Conservation (phyloP, 2,329 filamentous ascomycete species). For the Ophiostoma sp. region DNA sequence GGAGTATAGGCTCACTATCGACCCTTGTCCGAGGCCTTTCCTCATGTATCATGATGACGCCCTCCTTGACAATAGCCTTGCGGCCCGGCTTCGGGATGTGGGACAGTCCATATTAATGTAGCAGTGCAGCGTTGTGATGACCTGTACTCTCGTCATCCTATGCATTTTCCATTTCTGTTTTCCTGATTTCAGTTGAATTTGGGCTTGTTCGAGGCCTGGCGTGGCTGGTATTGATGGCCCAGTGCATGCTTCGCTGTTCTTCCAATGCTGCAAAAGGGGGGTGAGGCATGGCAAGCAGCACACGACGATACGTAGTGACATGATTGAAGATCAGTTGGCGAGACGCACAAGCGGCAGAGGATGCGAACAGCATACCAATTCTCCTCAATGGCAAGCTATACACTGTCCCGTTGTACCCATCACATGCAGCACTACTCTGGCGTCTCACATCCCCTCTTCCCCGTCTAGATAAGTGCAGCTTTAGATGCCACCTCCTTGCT, state of each 20-base stretch:
- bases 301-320: no score
- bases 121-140: not conserved
- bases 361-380: not conserved
- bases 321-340: not conserved
- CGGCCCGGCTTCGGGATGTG: conserved; percentile 6
- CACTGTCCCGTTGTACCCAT: not conserved
- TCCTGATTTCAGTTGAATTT: not conserved
- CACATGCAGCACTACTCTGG: not conserved
- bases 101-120: not conserved
- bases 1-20: not conserved
- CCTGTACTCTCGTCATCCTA: not conserved
- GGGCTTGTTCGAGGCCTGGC: not conserved
- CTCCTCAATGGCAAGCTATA: not conserved
- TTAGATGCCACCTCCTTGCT: not conserved
- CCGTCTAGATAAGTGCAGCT: not conserved
- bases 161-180: not conserved
- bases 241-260: not conserved
- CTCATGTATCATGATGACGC: not conserved
- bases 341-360: not conserved
- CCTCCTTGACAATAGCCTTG: not conserved
- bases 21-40: not conserved
- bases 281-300: not conserved
- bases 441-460: not conserved
- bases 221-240: not conserved
- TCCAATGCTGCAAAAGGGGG: not conserved